These are phyloP conservation scores for Jacaranda copaia DNA, from an alignment of 257 asterid species.

Conservation along the genomic window DNA sequence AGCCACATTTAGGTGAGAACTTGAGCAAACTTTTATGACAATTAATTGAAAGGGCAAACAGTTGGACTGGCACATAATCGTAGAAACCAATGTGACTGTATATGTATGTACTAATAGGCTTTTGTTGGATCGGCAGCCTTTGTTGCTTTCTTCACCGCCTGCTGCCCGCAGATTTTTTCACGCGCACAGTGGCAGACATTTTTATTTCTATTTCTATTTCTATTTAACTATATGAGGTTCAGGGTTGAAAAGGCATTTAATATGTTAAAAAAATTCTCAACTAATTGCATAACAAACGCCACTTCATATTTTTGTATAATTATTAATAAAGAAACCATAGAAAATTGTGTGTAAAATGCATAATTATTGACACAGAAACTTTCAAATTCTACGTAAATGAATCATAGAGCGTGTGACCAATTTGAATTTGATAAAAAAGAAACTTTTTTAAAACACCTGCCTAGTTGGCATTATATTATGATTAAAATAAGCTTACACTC, in stretches of 20 bases:
- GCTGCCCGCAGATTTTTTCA: not conserved
- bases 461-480: too few relatives aligned
- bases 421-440: too few relatives aligned
- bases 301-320: too few relatives aligned
- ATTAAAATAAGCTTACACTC: too few relatives aligned
- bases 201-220: not conserved
- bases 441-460: too few relatives aligned
- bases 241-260: not conserved
- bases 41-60: not conserved
- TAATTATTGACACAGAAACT: too few relatives aligned
- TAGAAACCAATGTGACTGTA: conserved; percentile 29
- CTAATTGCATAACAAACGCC: too few relatives aligned
- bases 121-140: conserved; percentile 36
- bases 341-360: too few relatives aligned
- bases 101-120: conserved; percentile 22
- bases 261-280: not conserved
- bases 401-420: too few relatives aligned
- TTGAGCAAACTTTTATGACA: conserved; percentile 1
- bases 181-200: not conserved
- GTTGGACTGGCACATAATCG: conserved; percentile 21
- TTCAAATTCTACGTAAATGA: too few relatives aligned
- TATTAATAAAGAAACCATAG: too few relatives aligned
- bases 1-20: conserved; percentile 36
- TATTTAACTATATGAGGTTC: not conserved
- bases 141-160: conserved; percentile 27